phyloP scores from a whole-genome alignment of 345 rosid genomes.

The Cardamine resedifolia region DNA sequence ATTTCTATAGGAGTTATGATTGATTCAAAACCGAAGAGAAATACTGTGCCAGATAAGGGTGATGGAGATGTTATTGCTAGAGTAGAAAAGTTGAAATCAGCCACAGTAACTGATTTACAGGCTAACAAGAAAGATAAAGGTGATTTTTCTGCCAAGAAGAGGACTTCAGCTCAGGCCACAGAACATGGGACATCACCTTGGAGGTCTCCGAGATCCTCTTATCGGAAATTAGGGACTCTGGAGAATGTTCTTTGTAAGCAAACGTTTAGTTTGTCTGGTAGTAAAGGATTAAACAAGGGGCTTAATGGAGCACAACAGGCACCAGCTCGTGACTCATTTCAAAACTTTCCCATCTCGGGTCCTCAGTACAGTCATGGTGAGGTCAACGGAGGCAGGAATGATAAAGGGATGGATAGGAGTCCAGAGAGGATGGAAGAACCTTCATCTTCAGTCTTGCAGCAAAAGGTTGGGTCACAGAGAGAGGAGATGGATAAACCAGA shows the following conservation, averaged over 20 bases:
- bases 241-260: slow-evolving; percentile 38
- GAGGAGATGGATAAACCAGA: slow-evolving; percentile 40
- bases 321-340: slow-evolving; percentile 32
- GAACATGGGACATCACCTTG: slow-evolving; percentile 57
- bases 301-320: slow-evolving; percentile 39
- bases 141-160: slow-evolving; percentile 36
- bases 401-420: slow-evolving; percentile 37
- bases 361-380: slow-evolving; percentile 40
- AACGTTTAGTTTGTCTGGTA: slow-evolving; percentile 39
- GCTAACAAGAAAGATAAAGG: slow-evolving; percentile 37
- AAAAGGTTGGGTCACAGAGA: slow-evolving; percentile 37
- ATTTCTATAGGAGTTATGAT: slow-evolving; percentile 73
- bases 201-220: slow-evolving; percentile 51
- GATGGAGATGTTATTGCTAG: slow-evolving; percentile 35
- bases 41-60: slow-evolving; percentile 37
- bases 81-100: slow-evolving; percentile 38
- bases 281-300: slow-evolving; percentile 42
- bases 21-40: slow-evolving; percentile 51
- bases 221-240: slow-evolving; percentile 39
- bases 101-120: slow-evolving; percentile 33
- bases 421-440: slow-evolving; percentile 50
- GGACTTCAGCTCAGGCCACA: slow-evolving; percentile 42
- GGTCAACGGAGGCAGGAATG: slow-evolving; percentile 39
- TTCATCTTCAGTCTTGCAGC: slow-evolving; percentile 47
- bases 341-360: slow-evolving; percentile 33